Conservation (phyloP, 225 moss, liverwort and hornwort species). For the Bryum argenteum region DNA sequence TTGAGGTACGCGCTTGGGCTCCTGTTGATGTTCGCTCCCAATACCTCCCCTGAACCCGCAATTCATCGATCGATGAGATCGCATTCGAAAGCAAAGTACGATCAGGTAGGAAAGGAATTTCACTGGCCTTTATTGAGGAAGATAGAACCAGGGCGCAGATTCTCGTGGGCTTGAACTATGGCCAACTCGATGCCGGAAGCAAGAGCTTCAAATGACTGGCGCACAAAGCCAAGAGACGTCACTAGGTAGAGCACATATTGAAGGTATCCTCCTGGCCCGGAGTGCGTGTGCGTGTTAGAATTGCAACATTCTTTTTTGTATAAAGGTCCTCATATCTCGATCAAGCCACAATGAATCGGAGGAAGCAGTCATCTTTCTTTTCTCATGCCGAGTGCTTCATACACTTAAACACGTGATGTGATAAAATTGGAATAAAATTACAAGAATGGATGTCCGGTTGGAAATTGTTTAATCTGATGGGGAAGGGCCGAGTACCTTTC, state of each 20-base stretch:
- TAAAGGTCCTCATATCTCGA: constrained; percentile 78
- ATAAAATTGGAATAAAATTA: too few species aligned
- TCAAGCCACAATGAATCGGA: neutral
- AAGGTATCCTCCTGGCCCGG: constrained; percentile 82
- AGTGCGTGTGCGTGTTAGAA: constrained; percentile 84
- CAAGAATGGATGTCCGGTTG: too few species aligned
- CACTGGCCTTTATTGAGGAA: constrained; percentile 52
- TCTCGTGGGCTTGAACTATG: constrained; percentile 79
- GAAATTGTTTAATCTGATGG: neutral
- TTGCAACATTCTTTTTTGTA: constrained; percentile 69
- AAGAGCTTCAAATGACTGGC: constrained; percentile 84
- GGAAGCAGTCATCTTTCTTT: neutral
- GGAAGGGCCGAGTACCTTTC: constrained; percentile 29
- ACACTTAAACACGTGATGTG: neutral
- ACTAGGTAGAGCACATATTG: constrained; percentile 83
- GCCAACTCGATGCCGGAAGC: constrained; percentile 74
- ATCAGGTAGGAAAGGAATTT: neutral
- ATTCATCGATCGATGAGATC: neutral
- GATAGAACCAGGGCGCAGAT: constrained; percentile 65
- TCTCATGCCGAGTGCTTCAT: too few species aligned
- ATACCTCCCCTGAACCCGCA: constrained; percentile 50
- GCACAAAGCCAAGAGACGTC: constrained; percentile 82
- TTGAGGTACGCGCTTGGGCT: constrained; percentile 81
- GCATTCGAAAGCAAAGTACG: too few species aligned
- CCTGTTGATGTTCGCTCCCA: constrained; percentile 74